Evolutionary conservation across 2,329 filamentous ascomycete genomes (phyloP).

Genomic region (Chaetomium strumarium): DNA sequence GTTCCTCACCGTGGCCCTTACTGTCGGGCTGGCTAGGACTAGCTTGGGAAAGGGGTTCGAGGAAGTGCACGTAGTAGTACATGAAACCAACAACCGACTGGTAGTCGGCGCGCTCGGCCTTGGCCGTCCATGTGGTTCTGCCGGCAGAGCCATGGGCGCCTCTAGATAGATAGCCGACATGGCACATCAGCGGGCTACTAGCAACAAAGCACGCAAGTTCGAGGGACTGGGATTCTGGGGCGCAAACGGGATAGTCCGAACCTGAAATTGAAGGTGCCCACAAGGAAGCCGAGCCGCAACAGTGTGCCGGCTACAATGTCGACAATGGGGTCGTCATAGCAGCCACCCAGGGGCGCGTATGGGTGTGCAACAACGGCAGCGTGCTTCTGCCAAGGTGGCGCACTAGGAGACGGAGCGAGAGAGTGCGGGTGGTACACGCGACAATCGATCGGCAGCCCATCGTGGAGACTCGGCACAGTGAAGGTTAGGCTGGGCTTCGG

Average conservation of each 20-base stretch:
- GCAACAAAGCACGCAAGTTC: not conserved
- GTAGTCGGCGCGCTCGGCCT: conserved; percentile 77
- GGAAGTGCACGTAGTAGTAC: conserved; percentile 61
- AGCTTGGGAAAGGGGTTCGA: conserved; percentile 39
- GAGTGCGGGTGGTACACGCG: conserved; percentile 69
- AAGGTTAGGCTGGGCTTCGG: conserved; percentile 58
- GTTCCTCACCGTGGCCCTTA: not conserved
- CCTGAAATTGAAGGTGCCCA: conserved; percentile 91
- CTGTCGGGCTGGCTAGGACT: not conserved
- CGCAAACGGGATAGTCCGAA: conserved; percentile 29
- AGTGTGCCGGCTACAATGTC: conserved; percentile 58
- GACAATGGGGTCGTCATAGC: conserved; percentile 76
- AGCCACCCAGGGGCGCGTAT: conserved; percentile 81
- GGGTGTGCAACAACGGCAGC: conserved; percentile 75
- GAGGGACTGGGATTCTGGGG: not conserved
- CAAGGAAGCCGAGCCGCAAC: conserved; percentile 64
- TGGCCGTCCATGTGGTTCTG: conserved; percentile 80
- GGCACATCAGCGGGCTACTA: conserved; percentile 4
- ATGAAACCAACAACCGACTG: conserved; percentile 76
- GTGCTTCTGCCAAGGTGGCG: conserved; percentile 41
- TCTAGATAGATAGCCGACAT: conserved; percentile 39
- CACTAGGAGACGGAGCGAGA: conserved; percentile 30
- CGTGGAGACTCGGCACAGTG: conserved; percentile 78
- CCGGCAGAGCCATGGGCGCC: conserved; percentile 71
- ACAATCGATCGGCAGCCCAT: conserved; percentile 69